Evolutionary conservation across 305 asterid genomes (phyloP), one percentile per base, ranked within the genome.

Genomic region (Solanum hybrid): DNA sequence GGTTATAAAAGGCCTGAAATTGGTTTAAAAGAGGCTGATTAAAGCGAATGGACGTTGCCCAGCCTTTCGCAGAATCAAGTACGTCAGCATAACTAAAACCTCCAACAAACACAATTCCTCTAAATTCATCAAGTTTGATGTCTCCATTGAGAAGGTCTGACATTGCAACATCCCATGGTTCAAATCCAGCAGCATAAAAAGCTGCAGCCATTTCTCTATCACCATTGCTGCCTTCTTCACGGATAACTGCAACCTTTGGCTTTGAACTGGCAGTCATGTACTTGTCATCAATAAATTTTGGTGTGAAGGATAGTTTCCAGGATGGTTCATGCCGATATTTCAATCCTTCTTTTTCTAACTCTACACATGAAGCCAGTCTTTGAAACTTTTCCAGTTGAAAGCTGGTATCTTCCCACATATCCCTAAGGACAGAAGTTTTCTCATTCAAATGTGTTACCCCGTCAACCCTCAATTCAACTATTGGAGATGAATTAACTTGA

Each of bases 71-170:
- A 40, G 99, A 97, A 92, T 95, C 99, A 6, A 97, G 97, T n/a
- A 97, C 99, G 88, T 97, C 99, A 1, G 99, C 99, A 46, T 97
- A 97, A 93, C 99, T 97, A 93, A 96, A 97, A 77, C 99, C 99
- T 84, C 99, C 99, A 34, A 97, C 99, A 87, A 97, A 97, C 6
- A 90, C 98, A 89, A 97, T 90, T 29, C 99, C 99, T 27, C 95
- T 93, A 89, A 97, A 97, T 60, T 92, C 88, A 37, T 88, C 84
- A 91, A 96, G 90, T 1, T 94, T 91, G 87, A 94, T 87, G 22
- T 89, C 88, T 40, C 98, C 97, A 11, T 89, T 90, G 32, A 96
- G 96, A 90, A 97, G 97, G 94, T 97, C 99, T 14, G 98, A 96
- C 99, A 97, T 96, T 24, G 98, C 75, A 79, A 97, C 88, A 90